Base-by-base conservation (phyloP, 1,284 basidiomycete species). In the Megacollybia platyphylla region DNA sequence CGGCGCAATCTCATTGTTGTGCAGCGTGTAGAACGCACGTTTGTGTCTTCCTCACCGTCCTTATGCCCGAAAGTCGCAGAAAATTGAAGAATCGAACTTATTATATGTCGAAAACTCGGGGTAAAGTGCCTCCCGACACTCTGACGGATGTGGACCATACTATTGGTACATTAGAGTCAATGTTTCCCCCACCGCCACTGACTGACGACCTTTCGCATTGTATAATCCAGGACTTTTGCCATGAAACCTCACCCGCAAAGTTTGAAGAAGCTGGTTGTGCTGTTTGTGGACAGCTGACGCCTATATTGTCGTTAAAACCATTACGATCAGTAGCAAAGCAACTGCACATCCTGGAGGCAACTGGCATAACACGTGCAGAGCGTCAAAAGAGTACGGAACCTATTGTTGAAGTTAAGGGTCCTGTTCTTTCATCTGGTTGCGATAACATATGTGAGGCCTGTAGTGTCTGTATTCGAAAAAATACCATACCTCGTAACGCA, bases 241-340 rank as follows among this genome's bases (percentile, higher is more conserved):
- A 17, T 28, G 26, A 17, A 10, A 24, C 15, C 7, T 24, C n/a
- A 10, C 24, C 38, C 7, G 13, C 7, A 10, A 7, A 17, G 10
- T 24, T 40, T 45, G 48, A 55, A 40, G 56, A 58, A 41, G 45
- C 45, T n/a, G 55, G 55, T 11, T 60, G 58, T 49, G 53, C 52
- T 27, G 56, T 57, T n/a, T 60, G 57, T 47, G 55, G 57, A 5
- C 36, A 51, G 31, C 47, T 58, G 9, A 45, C 28, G 5, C 52
- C 43, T 9, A 7, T 42, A 5, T 31, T 26, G 7, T 15, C 50
- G 7, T 24, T 57, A 26, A 46, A 20, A 8, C 9, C 8, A 2
- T 20, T 57, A 2, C 46, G 48, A 26, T 30, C 40, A 18, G 43
- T 52, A 1, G 49, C 52, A 36, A 44, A 47, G 4, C 10, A 43